Evolutionary conservation across 1,139 yeast species (phyloP), one percentile per base, ranked within the genome.

Genomic region (Taphrina deformans): DNA sequence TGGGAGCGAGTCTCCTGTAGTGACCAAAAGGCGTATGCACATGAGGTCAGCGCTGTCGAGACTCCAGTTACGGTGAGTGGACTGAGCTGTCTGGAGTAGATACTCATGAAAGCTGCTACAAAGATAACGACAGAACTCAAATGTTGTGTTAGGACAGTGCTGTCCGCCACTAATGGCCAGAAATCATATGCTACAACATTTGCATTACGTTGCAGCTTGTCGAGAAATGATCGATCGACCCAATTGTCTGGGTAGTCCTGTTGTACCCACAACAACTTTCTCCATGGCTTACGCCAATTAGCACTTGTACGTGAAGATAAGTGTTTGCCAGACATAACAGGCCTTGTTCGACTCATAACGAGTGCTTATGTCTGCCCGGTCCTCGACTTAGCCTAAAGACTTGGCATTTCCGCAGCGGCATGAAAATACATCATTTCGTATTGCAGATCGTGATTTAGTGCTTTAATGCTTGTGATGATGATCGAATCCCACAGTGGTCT

Each of bases 161-260:
- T 86, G 73, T 89, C 96, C n/a, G 80, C 79, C 5, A 83, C 81
- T 18, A 90, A 77, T 55, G 85, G 82, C 78, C 80, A 78, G 71
- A 83, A 87, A 0, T 89, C 82, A 74, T 90, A 86, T 67, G 82
- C 80, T 41, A 83, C 83, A 44, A 89, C 93, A 12, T 91, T 86
- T 38, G 62, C 80, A 76, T 90, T 90, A 56, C 95, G 79, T 70
- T 86, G 85, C 70, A 92, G 80, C 73, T 87, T 96, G 2, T 91
- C 84, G 18, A 91, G 78, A 73, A 93, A 93, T 7, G 92, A 83
- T 9, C 78, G 76, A 73, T 91, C 96, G 1, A 96, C 93, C 76
- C 89, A 89, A 75, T 91, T 93, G 74, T 93, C 99, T 0, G 96
- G 96, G 72, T 86, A 92, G 14, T 89, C 89, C 73, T 92, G 97